These are phyloP conservation scores for Oxytropis ochrocephala DNA, from an alignment of 306 rosid genomes.

Conservation along the genomic window DNA sequence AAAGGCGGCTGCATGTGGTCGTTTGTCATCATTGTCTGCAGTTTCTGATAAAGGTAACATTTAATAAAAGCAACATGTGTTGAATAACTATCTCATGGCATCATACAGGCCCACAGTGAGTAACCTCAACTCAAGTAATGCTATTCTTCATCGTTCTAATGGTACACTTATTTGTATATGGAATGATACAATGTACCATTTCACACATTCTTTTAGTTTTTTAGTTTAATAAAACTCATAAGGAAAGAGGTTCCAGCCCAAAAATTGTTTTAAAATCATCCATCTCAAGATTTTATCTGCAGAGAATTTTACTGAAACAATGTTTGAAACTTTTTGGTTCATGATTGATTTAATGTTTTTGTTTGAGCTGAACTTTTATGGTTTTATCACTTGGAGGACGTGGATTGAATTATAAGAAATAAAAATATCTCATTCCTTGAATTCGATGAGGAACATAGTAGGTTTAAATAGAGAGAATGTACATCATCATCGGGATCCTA, in stretches of 20 bases:
- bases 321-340: neutral
- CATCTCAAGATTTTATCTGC: neutral
- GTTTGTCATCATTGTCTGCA: slow-evolving; percentile 65
- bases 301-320: neutral
- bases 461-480: no score
- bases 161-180: neutral
- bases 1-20: slow-evolving; percentile 92
- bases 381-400: neutral
- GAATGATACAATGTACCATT: neutral
- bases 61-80: neutral
- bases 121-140: slow-evolving; percentile 1
- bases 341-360: neutral
- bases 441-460: no score
- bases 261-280: neutral
- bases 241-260: neutral
- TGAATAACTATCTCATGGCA: slow-evolving; percentile 6
- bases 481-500: no score
- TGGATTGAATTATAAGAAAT: no score
- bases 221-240: neutral
- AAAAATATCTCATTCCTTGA: no score
- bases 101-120: neutral
- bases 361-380: neutral
- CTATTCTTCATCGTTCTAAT: neutral
- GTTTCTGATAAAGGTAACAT: slow-evolving; percentile 63
- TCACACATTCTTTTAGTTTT: neutral